Evolutionary conservation across 2,329 filamentous ascomycete genomes (phyloP), one percentile per base, ranked within the genome.

Genomic region (Colletotrichum tropicicola): DNA sequence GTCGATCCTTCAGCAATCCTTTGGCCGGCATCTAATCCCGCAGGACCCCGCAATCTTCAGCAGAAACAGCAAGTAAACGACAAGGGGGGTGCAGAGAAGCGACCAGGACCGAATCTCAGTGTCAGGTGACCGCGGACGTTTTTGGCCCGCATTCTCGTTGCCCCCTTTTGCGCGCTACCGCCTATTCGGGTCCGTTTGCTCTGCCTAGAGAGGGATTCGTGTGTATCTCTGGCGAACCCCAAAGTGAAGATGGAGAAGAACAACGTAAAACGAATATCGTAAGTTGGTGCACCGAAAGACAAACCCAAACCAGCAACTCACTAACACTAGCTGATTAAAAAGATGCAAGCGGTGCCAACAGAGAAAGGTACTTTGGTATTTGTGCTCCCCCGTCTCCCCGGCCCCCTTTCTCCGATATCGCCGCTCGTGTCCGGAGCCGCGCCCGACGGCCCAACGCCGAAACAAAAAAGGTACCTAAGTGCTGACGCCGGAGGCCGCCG

Each of bases 261-360:
- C 37, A 58, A 57, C 27, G 17, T 45, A 13, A 59, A 45, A 39
- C 45, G 54, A 45, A 63, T 59, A 39, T 63, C 59, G 59, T 59
- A 19, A 58, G 54, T 63, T 9, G n/a, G 6, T 12, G n/a, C 32
- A n/a, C 1, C 9, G 12, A 0, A 28, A 4, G 1, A 1, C 17
- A 6, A 25, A 7, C 4, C 1, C n/a, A 45, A 9, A 10, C 15
- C 4, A 12, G 9, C 19, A 28, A 17, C 12, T 32, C 9, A 5
- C 53, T 32, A 15, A 28, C n/a, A 23, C 10, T 30, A 13, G 12
- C 30, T 17, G 10, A 47, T 13, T 13, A 12, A 21, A 41, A 49
- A 63, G 59, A 17, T 63, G 59, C 39, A 63, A 63, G 37, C 59
- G 54, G 7, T 63, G 59, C 23, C 59, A 63, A 28, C 59, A 63